Evolutionary conservation across 495 filamentous ascomycete genomes (phyloP).

Genomic region (Chaetomium tenue): DNA sequence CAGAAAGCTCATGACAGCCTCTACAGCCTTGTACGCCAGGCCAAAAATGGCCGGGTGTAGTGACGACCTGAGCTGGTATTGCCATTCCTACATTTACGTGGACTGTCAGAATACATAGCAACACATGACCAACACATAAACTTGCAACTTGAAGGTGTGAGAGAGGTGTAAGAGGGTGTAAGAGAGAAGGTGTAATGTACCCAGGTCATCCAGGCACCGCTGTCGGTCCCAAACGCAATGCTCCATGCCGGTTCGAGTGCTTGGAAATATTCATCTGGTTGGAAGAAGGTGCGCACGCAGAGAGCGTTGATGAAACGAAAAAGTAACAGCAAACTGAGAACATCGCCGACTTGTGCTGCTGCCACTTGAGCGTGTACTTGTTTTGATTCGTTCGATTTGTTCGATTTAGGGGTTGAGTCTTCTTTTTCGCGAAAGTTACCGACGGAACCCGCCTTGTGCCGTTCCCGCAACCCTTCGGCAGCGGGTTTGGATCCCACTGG

Average conservation of each 20-base stretch:
- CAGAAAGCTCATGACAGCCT: constrained; percentile 53
- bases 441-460: constrained; percentile 12
- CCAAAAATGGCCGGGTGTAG: constrained; percentile 86
- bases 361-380: constrained; percentile 33
- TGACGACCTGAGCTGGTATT: constrained; percentile 84
- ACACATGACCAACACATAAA: constrained; percentile 2
- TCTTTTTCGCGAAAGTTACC: neutral
- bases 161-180: neutral
- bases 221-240: constrained; percentile 71
- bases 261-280: constrained; percentile 99
- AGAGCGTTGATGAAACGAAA: constrained; percentile 86
- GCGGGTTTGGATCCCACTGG: constrained; percentile 15
- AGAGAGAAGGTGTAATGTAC: constrained; percentile 48
- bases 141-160: neutral
- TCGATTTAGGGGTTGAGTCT: neutral
- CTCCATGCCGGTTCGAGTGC: constrained; percentile 94
- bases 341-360: constrained; percentile 40
- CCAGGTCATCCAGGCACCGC: constrained; percentile 95
- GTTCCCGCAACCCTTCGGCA: constrained; percentile 12
- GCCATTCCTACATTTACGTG: constrained; percentile 76
- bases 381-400: neutral
- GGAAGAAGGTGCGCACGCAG: constrained; percentile 87
- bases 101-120: neutral
- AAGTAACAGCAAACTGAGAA: constrained; percentile 64
- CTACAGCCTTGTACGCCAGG: constrained; percentile 62